phyloP scores from a whole-genome alignment of 2,329 filamentous ascomycete genomes.

The Sodiomyces alkalinus region DNA sequence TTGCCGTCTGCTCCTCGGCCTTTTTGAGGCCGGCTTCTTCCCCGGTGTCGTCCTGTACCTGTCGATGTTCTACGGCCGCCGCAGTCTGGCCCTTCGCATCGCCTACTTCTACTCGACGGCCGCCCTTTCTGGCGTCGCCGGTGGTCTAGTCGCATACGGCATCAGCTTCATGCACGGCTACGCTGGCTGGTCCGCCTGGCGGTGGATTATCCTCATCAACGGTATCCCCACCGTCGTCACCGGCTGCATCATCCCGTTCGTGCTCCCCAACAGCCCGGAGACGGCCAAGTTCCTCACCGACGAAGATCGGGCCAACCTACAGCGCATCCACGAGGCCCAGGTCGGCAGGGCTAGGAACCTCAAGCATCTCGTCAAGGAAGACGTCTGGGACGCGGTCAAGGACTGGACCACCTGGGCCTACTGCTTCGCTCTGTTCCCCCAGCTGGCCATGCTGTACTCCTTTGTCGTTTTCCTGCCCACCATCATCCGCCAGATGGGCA shows the following conservation, averaged over 20 bases:
- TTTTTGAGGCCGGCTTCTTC: slow-evolving; percentile 45
- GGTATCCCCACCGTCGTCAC: slow-evolving; percentile 41
- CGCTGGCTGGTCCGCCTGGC: slow-evolving; percentile 42
- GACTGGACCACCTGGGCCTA: slow-evolving; percentile 54
- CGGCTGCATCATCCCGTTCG: slow-evolving; percentile 37
- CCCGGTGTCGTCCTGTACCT: slow-evolving; percentile 43
- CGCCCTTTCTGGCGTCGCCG: slow-evolving; percentile 46
- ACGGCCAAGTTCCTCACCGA: slow-evolving; percentile 32
- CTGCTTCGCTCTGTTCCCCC: slow-evolving; percentile 42
- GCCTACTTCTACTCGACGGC: slow-evolving; percentile 47
- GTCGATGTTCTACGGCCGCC: slow-evolving; percentile 48
- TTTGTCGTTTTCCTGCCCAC: slow-evolving; percentile 54
- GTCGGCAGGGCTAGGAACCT: slow-evolving; percentile 13
- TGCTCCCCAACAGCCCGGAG: slow-evolving; percentile 43
- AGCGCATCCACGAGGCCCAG: slow-evolving; percentile 30
- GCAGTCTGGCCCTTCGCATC: slow-evolving; percentile 44
- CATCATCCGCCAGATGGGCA: slow-evolving; percentile 48
- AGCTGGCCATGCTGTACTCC: slow-evolving; percentile 52
- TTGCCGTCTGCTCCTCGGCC: slow-evolving; percentile 40
- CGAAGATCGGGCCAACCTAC: slow-evolving; percentile 34
- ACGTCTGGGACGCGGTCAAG: slow-evolving; percentile 36
- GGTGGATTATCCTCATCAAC: slow-evolving; percentile 48
- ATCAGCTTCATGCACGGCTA: slow-evolving; percentile 49
- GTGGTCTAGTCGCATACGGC: slow-evolving; percentile 48
- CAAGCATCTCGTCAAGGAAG: slow-evolving; percentile 24